Base-by-base conservation (phyloP, 2,329 filamentous ascomycete genomes). In the Neonectria ditissima region DNA sequence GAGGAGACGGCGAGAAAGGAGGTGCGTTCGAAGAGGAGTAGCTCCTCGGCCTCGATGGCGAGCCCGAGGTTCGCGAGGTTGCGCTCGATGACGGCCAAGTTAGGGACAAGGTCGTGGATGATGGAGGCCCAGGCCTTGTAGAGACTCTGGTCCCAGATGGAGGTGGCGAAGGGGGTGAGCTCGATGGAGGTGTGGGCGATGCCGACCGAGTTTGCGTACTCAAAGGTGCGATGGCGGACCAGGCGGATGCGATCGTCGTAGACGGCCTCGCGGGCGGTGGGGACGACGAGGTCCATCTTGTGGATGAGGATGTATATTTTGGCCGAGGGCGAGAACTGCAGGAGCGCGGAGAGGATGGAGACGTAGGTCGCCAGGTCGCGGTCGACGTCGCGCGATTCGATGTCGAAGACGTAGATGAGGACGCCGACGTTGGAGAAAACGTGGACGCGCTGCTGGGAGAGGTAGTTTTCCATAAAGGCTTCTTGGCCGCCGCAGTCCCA, bases 401-500 rank as follows among this genome's bases (percentile, higher is more conserved):
- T 97, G 78, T 99, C 96, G 81, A 99, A 99, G 79, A 99, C 96
- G 83, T 99, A 99, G 80, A 99, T 98, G 62, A 99, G 88, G 55
- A 98, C 96, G 54, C 94, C 95, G 65, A 97, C 96, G 77, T 96
- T 95, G 75, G 91, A 93, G 82, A 99, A 99, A 79, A 99, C 95
- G 80, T 98, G 96, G 59, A 93, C 91, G 64, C 96, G 92, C 81
- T 98, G 96, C 74, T 97, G 93, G 16, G 92, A 94, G 65, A 99
- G 91, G 82, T 98, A 99, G 79, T 97, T 97, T 77, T 98, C 96
- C 86, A 97, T 97, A 77, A 99, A 99, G 39, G 95, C 95, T 80
- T 98, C 96, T 83, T 99, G 96, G 63, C 95, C 96, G 82, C 96
- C 96, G 78, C 96, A 99, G 81, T 99, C 96, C 96, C 96, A 99